Evolutionary conservation across 805 yeast species (phyloP).

Genomic region (Vanderwaltozyma verrucispora): DNA sequence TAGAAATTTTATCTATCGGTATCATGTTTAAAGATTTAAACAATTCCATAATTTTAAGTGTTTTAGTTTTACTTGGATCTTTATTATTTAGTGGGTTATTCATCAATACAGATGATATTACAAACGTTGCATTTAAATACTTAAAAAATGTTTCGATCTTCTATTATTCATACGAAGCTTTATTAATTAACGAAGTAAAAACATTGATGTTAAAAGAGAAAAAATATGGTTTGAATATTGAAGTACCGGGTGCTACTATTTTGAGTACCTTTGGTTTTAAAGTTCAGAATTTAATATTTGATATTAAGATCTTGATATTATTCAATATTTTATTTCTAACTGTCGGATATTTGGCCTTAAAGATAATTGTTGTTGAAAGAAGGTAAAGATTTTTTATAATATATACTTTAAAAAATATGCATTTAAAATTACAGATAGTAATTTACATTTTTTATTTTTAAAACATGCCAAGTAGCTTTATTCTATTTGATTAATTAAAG

Average conservation of each 20-base stretch:
- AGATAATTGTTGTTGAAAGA: conserved; percentile 63
- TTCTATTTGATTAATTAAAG: too few species aligned
- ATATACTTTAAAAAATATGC: too few species aligned
- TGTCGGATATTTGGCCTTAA: conserved; percentile 67
- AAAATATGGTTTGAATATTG: conserved; percentile 87
- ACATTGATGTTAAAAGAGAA: conserved; percentile 74
- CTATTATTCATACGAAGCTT: conserved; percentile 92
- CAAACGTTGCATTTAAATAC: conserved; percentile 48
- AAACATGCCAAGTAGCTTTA: too few species aligned
- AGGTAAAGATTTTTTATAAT: too few species aligned
- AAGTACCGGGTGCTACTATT: conserved; percentile 96
- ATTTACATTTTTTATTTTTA: too few species aligned
- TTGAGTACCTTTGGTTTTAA: conserved; percentile 91
- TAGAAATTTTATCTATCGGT: conserved; percentile 80
- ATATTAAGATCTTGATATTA: conserved; percentile 47
- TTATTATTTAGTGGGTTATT: conserved; percentile 89
- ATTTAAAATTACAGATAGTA: too few species aligned
- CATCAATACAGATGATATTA: conserved; percentile 66
- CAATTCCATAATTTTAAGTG: conserved; percentile 84
- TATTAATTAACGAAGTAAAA: conserved; percentile 86
- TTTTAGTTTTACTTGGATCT: conserved; percentile 72
- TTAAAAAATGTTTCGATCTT: conserved; percentile 80
- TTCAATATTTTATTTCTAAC: conserved; percentile 50
- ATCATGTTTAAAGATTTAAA: conserved; percentile 82
- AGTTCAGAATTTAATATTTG: conserved; percentile 63